Base-by-base conservation (phyloP, 2,329 filamentous ascomycete species). In the Stylonectria norvegica region DNA sequence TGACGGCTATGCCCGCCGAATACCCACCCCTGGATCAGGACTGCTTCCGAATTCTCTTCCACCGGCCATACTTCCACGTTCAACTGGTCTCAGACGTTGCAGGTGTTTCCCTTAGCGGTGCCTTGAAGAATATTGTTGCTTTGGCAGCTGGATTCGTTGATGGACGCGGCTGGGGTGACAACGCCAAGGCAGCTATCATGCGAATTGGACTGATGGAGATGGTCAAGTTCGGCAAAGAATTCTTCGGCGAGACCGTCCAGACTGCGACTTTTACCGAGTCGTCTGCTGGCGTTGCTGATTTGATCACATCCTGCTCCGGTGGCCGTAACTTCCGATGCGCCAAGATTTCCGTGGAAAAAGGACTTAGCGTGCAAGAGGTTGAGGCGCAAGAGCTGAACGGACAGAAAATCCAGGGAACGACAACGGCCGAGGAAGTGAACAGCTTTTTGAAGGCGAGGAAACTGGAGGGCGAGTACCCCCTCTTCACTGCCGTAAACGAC, bases 141-240 rank as follows among this genome's bases (percentile, higher is more conserved):
- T 72, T 98, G 14, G 91, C 89, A 5, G 90, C 93, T 20, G 93
- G 93, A 42, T 98, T 95, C 65, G 89, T 97, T 31, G 89, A 95
- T 51, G 93, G 93, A 23, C 80, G 91, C 47, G 91, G 91, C 51
- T 98, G 93, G 91, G 93, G 93, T 59, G 90, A 97, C 72, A 98
- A 97, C 56, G 91, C 91, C 52, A 97, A 98, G 72, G 89, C 93
- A n/a, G 93, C 93, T 32, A 84, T 98, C 45, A 97, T 98, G 89
- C 86, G 93, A 29, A 85, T 97, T 15, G 93, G 93, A 6, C 79
- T 98, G 32, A 76, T 96, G 55, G 93, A 98, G 69, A 95, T 96
- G 85, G 89, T 97, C 58, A 85, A 86, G 61, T 98, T 98, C 55
- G 91, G 91, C 50, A 89, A 90, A 65, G 81, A 85, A 56, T 98